Conservation (phyloP, 2,329 filamentous ascomycete genomes). For the Hymenoscyphus albidus region DNA sequence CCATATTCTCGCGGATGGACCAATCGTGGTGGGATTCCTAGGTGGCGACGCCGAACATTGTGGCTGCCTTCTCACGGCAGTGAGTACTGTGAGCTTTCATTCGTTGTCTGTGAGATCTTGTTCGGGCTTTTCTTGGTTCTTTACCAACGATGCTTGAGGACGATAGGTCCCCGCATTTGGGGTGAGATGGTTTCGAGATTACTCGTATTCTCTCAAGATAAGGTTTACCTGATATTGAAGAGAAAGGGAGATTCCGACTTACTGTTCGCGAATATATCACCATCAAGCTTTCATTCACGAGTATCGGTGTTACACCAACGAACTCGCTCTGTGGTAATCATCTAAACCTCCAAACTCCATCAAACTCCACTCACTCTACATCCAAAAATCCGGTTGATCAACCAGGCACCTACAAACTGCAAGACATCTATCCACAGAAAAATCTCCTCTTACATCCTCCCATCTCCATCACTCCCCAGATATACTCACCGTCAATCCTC, state of each 20-base stretch:
- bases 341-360: too few species aligned
- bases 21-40: slow-evolving; percentile 2
- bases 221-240: too few species aligned
- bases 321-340: too few species aligned
- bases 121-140: neutral
- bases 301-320: too few species aligned
- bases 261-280: too few species aligned
- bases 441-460: neutral
- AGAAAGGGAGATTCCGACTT: too few species aligned
- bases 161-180: neutral
- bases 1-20: neutral
- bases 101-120: neutral
- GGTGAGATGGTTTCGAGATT: neutral
- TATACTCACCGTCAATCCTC: neutral
- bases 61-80: neutral
- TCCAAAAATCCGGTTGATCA: too few species aligned
- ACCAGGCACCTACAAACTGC: too few species aligned
- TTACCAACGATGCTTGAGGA: too few species aligned
- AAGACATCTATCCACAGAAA: neutral
- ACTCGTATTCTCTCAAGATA: too few species aligned
- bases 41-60: slow-evolving; percentile 10
- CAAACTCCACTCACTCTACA: too few species aligned
- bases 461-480: neutral
- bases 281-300: too few species aligned
- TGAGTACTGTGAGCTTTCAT: neutral